Evolutionary conservation across 1,284 basidiomycete genomes (phyloP).

Genomic region (Apiotrichum mycotoxinovorans): DNA sequence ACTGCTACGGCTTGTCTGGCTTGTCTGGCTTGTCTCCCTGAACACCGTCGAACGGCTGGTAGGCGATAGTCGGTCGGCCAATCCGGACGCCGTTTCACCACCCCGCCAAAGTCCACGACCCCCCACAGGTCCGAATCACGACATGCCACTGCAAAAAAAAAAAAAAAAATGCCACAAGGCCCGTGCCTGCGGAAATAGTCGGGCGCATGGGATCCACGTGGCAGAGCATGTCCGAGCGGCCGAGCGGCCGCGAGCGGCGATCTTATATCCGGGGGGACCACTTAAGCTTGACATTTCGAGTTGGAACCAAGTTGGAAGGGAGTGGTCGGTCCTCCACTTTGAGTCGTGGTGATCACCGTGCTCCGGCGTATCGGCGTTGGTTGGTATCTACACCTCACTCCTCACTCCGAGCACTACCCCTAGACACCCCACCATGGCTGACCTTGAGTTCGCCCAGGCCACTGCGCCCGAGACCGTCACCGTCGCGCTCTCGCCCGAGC

Average conservation of each 20-base stretch:
- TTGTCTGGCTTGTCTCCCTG: too few relatives aligned
- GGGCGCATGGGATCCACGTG: too few relatives aligned
- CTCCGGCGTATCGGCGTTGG: too few relatives aligned
- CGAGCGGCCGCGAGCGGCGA: too few relatives aligned
- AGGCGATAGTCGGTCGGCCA: constrained; percentile 4
- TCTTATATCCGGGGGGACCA: too few relatives aligned
- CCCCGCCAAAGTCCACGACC: neutral
- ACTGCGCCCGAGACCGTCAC: constrained; percentile 11
- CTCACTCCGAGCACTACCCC: neutral
- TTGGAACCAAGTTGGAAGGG: too few relatives aligned
- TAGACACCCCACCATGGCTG: constrained; percentile 8
- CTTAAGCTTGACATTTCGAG: too few relatives aligned
- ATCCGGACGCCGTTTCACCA: neutral
- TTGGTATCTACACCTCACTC: neutral
- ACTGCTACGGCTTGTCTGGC: too few relatives aligned
- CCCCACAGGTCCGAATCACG: neutral
- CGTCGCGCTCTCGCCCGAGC: constrained; percentile 37
- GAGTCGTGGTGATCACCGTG: too few relatives aligned
- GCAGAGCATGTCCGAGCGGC: too few relatives aligned
- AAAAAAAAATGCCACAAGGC: neutral
- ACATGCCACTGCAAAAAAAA: neutral
- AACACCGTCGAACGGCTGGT: neutral
- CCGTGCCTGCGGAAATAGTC: too few relatives aligned
- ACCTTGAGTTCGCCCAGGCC: constrained; percentile 26
- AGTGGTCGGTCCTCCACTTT: too few relatives aligned